Evolutionary conservation across 1,284 basidiomycete species (phyloP), one percentile per base, ranked within the genome.

Genomic region (Sparassis latifolia): DNA sequence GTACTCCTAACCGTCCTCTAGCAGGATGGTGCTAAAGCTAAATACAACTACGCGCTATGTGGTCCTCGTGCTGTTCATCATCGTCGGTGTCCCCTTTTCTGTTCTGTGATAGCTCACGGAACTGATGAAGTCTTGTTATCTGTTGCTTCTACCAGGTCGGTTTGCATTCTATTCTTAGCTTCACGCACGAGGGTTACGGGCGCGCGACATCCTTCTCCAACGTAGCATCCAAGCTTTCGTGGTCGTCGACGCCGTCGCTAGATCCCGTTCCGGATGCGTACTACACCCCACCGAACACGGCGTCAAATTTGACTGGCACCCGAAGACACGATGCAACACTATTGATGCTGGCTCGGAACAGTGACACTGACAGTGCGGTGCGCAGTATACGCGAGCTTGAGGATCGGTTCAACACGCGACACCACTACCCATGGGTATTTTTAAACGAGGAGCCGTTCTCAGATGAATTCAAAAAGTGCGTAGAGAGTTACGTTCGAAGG

Each of bases 401-500:
- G 65, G 78, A 81, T 55, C 66, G 78, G 45, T 85, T 89, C 69
- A 90, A 90, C 64, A 72, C 73, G 50, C 75, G 76, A 53, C 79
- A 77, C 51, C 64, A 70, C 27, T 89, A 90, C 58, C 85, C 86
- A 3, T 89, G 84, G 67, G 80, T 86, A 12, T 82, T 89, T 62
- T 67, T 89, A 56, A 90, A 90, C 62, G 86, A 89, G 52, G 78
- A 80, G 53, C 71, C 72, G 2, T 91, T 89, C 60, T 70, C 74
- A 35, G 81, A 86, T n/a, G 80, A 86, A 40, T 91, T 90, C 67
- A 88, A 84, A 58, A 68, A 69, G 78, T 66, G 52, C 48, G 67
- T 62, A 28, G 20, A 20, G 20, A 20, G 20, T 20, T 20, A 20
- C 20, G 20, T 20, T 20, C 20, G 20, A 1, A 1, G 20, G 20